Percentiles rank a stretch among this genome's conserved stretches.
These are phyloP conservation scores for Toxicodendron radicans DNA, from an alignment of 345 rosid genomes.

Conservation along the genomic window DNA sequence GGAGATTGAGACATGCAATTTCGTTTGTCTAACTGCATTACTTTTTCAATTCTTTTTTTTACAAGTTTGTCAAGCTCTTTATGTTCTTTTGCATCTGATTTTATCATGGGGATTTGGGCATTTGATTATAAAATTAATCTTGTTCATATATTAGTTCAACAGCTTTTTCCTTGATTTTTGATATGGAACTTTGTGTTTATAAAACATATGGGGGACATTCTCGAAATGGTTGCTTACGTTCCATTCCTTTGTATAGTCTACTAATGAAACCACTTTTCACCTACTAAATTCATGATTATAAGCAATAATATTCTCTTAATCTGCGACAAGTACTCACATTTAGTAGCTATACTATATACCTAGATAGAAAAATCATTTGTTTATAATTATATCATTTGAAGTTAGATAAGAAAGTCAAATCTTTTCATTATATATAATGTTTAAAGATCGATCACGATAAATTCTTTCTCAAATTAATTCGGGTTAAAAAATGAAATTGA, in stretches of 20 bases:
- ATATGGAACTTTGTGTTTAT: conserved; percentile 4
- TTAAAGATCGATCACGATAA: not conserved
- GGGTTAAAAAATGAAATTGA: no score
- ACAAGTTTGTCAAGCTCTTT: not conserved
- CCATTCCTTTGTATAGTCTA: conserved; percentile 13
- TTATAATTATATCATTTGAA: not conserved
- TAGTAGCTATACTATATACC: no score
- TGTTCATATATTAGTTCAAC: not conserved
- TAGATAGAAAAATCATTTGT: not conserved
- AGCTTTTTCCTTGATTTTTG: conserved; percentile 15
- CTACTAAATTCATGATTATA: not conserved
- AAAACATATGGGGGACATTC: conserved; percentile 16
- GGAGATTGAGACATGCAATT: conserved; percentile 11
- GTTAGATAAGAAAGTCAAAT: not conserved
- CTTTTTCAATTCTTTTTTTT: not conserved
- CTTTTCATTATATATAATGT: not conserved
- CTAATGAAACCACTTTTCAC: not conserved
- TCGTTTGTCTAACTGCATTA: not conserved
- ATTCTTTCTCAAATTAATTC: not conserved
- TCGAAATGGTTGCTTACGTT: conserved; percentile 14
- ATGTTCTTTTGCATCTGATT: not conserved
- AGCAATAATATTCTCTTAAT: not conserved
- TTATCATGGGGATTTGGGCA: conserved; percentile 17
- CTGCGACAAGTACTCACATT: not conserved
- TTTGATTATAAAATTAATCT: not conserved